phyloP scores from a whole-genome alignment of 495 filamentous ascomycete species.

The Xylaria grammica region DNA sequence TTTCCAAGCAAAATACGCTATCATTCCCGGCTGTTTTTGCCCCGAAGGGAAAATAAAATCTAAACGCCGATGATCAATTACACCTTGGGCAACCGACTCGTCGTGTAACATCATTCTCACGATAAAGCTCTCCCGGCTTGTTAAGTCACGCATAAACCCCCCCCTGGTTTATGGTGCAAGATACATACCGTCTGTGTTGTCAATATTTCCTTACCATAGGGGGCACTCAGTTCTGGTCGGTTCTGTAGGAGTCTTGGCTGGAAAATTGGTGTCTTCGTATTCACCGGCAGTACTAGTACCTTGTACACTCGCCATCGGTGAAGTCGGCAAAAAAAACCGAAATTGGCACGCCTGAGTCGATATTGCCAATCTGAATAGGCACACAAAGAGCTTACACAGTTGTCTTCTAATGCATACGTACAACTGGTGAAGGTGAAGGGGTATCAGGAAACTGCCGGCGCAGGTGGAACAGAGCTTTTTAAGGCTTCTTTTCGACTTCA shows the following conservation, averaged over 20 bases:
- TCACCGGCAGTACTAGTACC: constrained; percentile 6
- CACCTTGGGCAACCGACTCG: neutral
- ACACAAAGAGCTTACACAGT: neutral
- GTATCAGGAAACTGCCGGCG: neutral
- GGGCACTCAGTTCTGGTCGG: neutral
- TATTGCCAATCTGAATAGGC: neutral
- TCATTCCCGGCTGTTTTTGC: constrained; percentile 6
- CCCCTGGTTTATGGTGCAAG: neutral
- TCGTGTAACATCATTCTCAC: constrained; percentile 15
- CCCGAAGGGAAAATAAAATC: neutral
- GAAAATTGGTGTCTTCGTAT: neutral
- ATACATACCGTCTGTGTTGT: constrained; percentile 8
- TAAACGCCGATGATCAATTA: neutral
- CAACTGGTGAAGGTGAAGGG: constrained; percentile 9
- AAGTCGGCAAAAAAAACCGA: neutral
- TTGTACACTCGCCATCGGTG: constrained; percentile 11
- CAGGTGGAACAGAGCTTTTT: neutral
- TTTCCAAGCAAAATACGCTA: neutral
- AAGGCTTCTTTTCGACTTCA: neutral
- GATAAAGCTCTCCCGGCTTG: neutral
- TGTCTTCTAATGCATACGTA: constrained; percentile 9
- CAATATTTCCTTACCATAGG: neutral
- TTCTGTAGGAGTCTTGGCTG: constrained; percentile 2
- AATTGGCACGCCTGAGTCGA: constrained; percentile 2
- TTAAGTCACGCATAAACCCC: neutral